Conservation (phyloP, 768 basidiomycete genomes). For the Fomitopsis pulvina region DNA sequence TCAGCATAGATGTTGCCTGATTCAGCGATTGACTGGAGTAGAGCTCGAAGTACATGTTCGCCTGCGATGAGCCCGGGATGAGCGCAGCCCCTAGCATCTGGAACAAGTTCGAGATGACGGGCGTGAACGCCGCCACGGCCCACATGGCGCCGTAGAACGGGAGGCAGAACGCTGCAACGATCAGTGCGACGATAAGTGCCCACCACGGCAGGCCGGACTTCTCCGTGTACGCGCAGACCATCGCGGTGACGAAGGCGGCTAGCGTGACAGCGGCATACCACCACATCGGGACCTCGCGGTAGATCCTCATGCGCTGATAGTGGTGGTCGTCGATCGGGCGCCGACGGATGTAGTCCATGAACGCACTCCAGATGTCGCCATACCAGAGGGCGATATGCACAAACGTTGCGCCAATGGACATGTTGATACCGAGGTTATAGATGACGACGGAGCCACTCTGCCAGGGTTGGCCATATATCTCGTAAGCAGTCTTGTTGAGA, state of each 20-base stretch:
- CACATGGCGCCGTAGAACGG: slow-evolving; percentile 37
- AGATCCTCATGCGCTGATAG: slow-evolving; percentile 42
- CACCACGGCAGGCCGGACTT: slow-evolving; percentile 42
- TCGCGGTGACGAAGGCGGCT: slow-evolving; percentile 2
- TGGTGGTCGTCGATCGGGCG: slow-evolving; percentile 39
- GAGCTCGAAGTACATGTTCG: slow-evolving; percentile 36
- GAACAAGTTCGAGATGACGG: slow-evolving; percentile 23
- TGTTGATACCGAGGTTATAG: slow-evolving; percentile 5
- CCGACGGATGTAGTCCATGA: not conserved
- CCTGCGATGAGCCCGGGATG: slow-evolving; percentile 41
- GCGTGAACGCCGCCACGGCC: slow-evolving; percentile 8
- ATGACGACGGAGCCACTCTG: slow-evolving; percentile 5
- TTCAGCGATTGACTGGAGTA: slow-evolving; percentile 1
- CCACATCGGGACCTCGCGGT: slow-evolving; percentile 28
- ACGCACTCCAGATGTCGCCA: slow-evolving; percentile 2
- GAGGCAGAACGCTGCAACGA: slow-evolving; percentile 42
- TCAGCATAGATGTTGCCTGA: slow-evolving; percentile 42
- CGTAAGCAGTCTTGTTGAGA: slow-evolving; percentile 5
- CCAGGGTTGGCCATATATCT: slow-evolving; percentile 3
- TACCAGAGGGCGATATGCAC: slow-evolving; percentile 4
- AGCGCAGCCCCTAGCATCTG: slow-evolving; percentile 46
- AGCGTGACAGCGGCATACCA: slow-evolving; percentile 3
- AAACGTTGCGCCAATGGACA: slow-evolving; percentile 3
- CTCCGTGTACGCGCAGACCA: slow-evolving; percentile 6
- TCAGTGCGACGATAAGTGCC: slow-evolving; percentile 40